A percentile compares a stretch with the other conserved stretches of the same genome.
Conservation (phyloP, 305 asterid species). For the Plantago lanceolata region DNA sequence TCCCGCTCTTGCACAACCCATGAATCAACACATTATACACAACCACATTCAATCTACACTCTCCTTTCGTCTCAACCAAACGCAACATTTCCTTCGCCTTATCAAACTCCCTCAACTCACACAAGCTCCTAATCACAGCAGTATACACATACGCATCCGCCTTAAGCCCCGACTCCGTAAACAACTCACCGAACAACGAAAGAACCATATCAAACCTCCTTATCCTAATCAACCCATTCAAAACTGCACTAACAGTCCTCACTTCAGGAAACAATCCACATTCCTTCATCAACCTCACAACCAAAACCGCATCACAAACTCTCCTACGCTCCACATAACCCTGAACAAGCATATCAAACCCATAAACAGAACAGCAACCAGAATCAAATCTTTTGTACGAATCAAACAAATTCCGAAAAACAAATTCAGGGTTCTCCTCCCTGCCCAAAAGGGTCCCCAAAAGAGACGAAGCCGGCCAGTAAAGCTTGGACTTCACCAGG, state of each 20-base stretch:
- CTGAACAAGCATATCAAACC: constrained; percentile 71
- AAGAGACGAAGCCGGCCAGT: constrained; percentile 89
- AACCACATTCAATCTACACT: constrained; percentile 48
- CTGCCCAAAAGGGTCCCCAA: constrained; percentile 67
- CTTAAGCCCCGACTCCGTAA: constrained; percentile 28
- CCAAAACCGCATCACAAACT: constrained; percentile 55
- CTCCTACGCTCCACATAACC: constrained; percentile 54
- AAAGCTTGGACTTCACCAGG: constrained; percentile 58
- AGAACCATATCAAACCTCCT: constrained; percentile 60
- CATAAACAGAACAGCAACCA: constrained; percentile 36
- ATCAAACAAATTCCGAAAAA: constrained; percentile 48
- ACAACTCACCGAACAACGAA: constrained; percentile 50
- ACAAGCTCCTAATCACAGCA: constrained; percentile 66
- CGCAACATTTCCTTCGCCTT: constrained; percentile 55
- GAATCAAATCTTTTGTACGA: constrained; percentile 43
- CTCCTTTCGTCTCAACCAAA: constrained; percentile 45
- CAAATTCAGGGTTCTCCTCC: constrained; percentile 33
- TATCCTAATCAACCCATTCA: constrained; percentile 51
- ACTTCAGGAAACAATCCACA: constrained; percentile 63
- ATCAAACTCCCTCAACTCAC: constrained; percentile 56
- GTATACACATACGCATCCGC: constrained; percentile 55
- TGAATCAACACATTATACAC: constrained; percentile 73
- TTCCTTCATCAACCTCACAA: constrained; percentile 57
- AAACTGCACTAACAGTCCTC: constrained; percentile 66
- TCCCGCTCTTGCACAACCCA: constrained; percentile 66